Evolutionary conservation across 2,329 filamentous ascomycete species (phyloP).

Genomic region (Cladosporium sp.): DNA sequence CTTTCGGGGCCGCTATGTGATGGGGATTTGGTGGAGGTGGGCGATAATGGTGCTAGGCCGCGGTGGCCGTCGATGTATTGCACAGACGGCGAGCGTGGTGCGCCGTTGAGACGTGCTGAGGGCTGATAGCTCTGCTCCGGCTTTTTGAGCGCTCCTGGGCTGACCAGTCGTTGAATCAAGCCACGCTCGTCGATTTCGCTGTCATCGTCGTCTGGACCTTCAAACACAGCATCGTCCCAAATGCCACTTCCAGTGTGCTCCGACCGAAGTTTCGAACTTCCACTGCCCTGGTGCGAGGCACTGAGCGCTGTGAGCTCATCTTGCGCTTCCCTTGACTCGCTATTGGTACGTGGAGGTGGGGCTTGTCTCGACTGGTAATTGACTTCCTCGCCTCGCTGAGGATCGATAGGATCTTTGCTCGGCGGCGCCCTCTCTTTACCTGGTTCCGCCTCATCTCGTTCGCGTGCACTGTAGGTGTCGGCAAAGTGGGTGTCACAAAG

Average conservation of each 20-base stretch:
- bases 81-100: conserved; percentile 3
- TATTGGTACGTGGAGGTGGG: conserved; percentile 39
- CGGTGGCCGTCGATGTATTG: conserved; percentile 33
- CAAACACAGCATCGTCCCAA: conserved; percentile 48
- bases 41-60: conserved; percentile 31
- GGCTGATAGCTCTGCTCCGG: conserved; percentile 21
- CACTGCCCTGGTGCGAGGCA: conserved; percentile 24
- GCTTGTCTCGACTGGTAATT: conserved; percentile 36
- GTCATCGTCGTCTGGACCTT: conserved; percentile 41
- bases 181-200: conserved; percentile 37
- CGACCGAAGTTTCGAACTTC: conserved; percentile 22
- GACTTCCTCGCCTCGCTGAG: conserved; percentile 35
- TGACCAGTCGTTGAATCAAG: conserved; percentile 25
- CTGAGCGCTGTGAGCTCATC: conserved; percentile 36
- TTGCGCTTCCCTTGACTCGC: conserved; percentile 45
- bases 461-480: conserved; percentile 62
- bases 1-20: conserved; percentile 11
- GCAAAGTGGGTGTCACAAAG: conserved; percentile 92
- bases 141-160: conserved; percentile 23
- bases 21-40: conserved; percentile 14
- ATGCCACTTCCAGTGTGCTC: conserved; percentile 36
- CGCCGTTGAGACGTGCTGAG: conserved; percentile 7
- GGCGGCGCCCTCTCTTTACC: conserved; percentile 64
- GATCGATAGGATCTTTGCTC: conserved; percentile 48
- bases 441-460: conserved; percentile 62